These are phyloP conservation scores for Penicillium subrubescens DNA, from an alignment of 495 filamentous ascomycete species.

Conservation along the genomic window DNA sequence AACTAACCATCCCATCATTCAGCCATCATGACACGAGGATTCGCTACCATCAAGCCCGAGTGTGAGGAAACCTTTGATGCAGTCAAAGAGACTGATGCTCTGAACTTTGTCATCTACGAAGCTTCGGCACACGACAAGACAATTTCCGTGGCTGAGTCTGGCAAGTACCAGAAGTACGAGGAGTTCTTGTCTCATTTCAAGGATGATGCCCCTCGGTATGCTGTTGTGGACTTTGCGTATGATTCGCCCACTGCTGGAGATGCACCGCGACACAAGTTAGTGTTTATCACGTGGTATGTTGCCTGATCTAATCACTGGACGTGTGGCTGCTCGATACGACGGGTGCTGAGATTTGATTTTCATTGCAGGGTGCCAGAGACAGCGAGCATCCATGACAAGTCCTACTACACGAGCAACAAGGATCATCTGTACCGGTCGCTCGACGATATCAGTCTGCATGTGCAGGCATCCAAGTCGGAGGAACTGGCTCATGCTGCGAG, in stretches of 20 bases:
- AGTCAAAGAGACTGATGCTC: constrained; percentile 24
- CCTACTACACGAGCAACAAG: constrained; percentile 27
- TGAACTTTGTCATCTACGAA: constrained; percentile 25
- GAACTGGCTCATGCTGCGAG: constrained; percentile 23
- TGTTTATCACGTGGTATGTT: constrained; percentile 29
- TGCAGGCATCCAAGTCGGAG: constrained; percentile 19
- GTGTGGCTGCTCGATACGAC: not conserved
- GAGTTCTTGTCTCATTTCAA: constrained; percentile 23
- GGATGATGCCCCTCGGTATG: constrained; percentile 20
- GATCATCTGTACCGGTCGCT: constrained; percentile 25
- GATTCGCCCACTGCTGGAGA: constrained; percentile 20
- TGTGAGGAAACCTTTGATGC: constrained; percentile 23
- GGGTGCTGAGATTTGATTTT: not conserved
- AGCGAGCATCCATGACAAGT: constrained; percentile 22
- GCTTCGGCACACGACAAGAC: constrained; percentile 28
- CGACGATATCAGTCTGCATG: constrained; percentile 26
- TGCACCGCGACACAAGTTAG: constrained; percentile 21
- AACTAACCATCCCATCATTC: not conserved
- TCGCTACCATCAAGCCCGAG: constrained; percentile 26
- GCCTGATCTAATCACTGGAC: not conserved
- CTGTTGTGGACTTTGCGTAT: constrained; percentile 23
- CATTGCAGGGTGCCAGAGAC: constrained; percentile 21
- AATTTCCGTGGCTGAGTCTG: constrained; percentile 23
- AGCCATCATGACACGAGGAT: constrained; percentile 23
- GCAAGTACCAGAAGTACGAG: constrained; percentile 21